Conservation (phyloP, 768 basidiomycete species). For the Pisolithus marmoratus region DNA sequence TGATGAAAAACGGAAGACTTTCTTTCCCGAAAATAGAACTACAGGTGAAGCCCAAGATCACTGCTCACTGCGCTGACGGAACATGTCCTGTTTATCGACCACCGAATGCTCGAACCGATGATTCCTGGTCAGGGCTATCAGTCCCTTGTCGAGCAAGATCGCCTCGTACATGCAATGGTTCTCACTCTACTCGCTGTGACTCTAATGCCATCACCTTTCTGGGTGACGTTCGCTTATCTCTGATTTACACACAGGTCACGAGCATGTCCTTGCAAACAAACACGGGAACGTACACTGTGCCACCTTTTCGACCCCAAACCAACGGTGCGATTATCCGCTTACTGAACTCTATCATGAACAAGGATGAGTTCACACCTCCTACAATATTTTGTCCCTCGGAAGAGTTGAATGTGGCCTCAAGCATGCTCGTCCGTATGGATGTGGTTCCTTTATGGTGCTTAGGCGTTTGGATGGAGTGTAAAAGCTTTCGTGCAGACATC, state of each 20-base stretch:
- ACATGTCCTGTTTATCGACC: conserved; percentile 15
- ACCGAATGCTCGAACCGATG: conserved; percentile 8
- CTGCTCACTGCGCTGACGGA: conserved; percentile 14
- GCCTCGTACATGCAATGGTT: conserved; percentile 29
- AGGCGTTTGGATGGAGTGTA: conserved; percentile 54
- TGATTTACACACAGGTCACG: conserved; percentile 14
- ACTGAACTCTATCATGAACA: conserved; percentile 36
- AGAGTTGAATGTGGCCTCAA: conserved; percentile 38
- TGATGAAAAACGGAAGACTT: background rate
- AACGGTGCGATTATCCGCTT: conserved; percentile 39
- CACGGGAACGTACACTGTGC: background rate
- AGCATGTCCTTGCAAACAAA: conserved; percentile 8
- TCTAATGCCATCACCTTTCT: background rate
- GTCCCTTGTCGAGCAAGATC: conserved; percentile 21
- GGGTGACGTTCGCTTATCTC: background rate
- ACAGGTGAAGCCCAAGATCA: conserved; percentile 8
- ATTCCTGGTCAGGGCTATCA: conserved; percentile 1
- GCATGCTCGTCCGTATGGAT: conserved; percentile 56
- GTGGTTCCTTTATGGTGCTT: conserved; percentile 58
- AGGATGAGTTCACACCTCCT: conserved; percentile 11
- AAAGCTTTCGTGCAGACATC: conserved; percentile 42
- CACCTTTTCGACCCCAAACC: conserved; percentile 43
- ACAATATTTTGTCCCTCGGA: conserved; percentile 9
- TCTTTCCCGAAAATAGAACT: background rate
- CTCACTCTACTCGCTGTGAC: conserved; percentile 34